Conservation (phyloP, 1,284 basidiomycete genomes). For the Ganoderma sinense region DNA sequence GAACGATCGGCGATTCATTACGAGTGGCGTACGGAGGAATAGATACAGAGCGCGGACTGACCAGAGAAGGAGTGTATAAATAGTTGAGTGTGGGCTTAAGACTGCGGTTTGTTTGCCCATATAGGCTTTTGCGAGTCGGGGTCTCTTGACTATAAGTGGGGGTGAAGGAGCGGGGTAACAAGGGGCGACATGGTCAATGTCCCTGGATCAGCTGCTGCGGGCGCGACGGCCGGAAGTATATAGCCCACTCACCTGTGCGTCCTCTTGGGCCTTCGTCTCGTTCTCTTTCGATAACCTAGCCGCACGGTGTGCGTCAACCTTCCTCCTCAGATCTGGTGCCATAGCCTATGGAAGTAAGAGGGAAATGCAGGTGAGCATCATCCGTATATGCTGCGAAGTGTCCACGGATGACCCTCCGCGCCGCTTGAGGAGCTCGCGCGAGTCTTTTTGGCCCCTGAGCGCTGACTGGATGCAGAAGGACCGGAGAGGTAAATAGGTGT, state of each 20-base stretch:
- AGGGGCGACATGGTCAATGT: neutral
- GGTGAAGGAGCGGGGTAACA: neutral
- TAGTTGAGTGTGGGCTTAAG: conserved; percentile 12
- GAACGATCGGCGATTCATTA: neutral
- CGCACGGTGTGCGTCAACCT: conserved; percentile 69
- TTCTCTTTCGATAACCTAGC: conserved; percentile 63
- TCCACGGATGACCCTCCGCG: neutral
- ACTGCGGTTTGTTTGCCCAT: conserved; percentile 48
- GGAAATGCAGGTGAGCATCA: neutral
- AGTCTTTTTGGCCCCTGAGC: no score
- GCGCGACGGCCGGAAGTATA: conserved; percentile 4
- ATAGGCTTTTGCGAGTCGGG: conserved; percentile 60
- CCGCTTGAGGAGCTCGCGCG: neutral
- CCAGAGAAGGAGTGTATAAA: neutral
- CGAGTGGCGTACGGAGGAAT: neutral
- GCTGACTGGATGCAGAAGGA: neutral
- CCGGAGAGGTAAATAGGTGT: neutral
- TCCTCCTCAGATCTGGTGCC: conserved; percentile 71
- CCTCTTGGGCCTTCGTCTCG: conserved; percentile 58
- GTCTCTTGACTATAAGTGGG: conserved; percentile 40
- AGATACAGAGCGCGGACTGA: neutral
- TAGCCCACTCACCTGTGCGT: conserved; percentile 57
- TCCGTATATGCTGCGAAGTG: neutral
- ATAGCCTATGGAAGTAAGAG: conserved; percentile 52
- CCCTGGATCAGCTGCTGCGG: conserved; percentile 19